Evolutionary conservation across 164 flowering plant genomes (phyloP).

Genomic region (Akebia trifoliata): DNA sequence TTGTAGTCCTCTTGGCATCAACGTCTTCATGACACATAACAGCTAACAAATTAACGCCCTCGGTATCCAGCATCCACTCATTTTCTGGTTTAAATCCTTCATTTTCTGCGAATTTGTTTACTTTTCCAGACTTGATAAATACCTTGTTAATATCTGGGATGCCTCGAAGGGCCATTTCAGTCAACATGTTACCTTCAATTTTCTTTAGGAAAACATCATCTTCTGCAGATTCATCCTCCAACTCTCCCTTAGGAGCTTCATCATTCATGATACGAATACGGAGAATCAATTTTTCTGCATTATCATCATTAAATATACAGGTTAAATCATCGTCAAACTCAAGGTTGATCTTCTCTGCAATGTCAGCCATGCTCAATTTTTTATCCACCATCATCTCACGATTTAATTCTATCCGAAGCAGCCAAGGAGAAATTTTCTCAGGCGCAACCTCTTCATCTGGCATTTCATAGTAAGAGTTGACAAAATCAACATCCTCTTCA

Average conservation of each 20-base stretch:
- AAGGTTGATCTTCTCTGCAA: slow-evolving; percentile 91
- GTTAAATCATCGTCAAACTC: slow-evolving; percentile 95
- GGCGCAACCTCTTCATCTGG: slow-evolving; percentile 97
- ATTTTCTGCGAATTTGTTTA: slow-evolving; percentile 68
- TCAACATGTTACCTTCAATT: slow-evolving; percentile 93
- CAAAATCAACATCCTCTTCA: slow-evolving; percentile 93
- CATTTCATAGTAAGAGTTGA: slow-evolving; percentile 96
- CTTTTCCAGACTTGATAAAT: slow-evolving; percentile 72
- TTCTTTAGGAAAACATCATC: slow-evolving; percentile 99
- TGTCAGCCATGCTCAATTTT: slow-evolving; percentile 96
- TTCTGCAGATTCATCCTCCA: slow-evolving; percentile 89
- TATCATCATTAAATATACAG: slow-evolving; percentile 95
- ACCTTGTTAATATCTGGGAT: slow-evolving; percentile 96
- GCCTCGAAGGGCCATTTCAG: slow-evolving; percentile 97
- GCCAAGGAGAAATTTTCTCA: slow-evolving; percentile 96
- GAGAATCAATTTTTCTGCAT: slow-evolving; percentile 90
- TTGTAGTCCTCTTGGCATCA: slow-evolving; percentile 85
- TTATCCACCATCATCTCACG: slow-evolving; percentile 99
- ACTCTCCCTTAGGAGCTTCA: slow-evolving; percentile 89
- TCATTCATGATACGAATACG: slow-evolving; percentile 99
- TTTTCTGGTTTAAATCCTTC: slow-evolving; percentile 78
- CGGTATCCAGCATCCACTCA: slow-evolving; percentile 99
- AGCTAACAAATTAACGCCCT: slow-evolving; percentile 95
- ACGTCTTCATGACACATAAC: slow-evolving; percentile 95
- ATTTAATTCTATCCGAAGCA: slow-evolving; percentile 91